Conservation (phyloP, 2,329 filamentous ascomycete genomes). For the Cercospora sp. region DNA sequence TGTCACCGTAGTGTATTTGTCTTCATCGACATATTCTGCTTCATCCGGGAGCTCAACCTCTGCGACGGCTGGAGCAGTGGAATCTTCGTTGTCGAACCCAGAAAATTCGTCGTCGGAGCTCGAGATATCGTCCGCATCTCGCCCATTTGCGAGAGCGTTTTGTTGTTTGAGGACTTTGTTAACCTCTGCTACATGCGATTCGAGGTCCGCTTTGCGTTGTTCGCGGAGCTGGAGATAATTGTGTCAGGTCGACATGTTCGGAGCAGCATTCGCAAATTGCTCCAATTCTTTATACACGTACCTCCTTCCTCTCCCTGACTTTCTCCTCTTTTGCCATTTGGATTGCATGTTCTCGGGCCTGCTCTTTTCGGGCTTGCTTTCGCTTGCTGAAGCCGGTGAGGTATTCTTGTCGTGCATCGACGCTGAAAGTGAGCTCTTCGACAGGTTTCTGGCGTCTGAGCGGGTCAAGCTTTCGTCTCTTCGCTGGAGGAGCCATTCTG, state of each 20-base stretch:
- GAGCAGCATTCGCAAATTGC: not conserved
- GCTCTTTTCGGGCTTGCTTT: slow-evolving; percentile 80
- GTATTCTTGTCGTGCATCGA: slow-evolving; percentile 76
- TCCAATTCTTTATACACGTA: slow-evolving; percentile 43
- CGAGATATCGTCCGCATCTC: slow-evolving; percentile 38
- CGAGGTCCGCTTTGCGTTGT: slow-evolving; percentile 76
- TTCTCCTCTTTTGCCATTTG: slow-evolving; percentile 77
- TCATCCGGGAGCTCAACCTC: slow-evolving; percentile 49
- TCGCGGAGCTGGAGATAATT: slow-evolving; percentile 69
- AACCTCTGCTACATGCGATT: slow-evolving; percentile 77
- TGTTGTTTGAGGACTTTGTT: slow-evolving; percentile 68
- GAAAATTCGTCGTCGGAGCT: slow-evolving; percentile 26
- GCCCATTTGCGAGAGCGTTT: slow-evolving; percentile 34
- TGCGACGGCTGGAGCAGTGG: not conserved
- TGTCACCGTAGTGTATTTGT: slow-evolving; percentile 91
- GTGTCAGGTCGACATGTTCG: not conserved
- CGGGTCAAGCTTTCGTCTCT: slow-evolving; percentile 16
- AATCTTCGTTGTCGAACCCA: slow-evolving; percentile 25
- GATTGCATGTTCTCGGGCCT: slow-evolving; percentile 77
- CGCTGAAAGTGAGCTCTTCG: slow-evolving; percentile 78
- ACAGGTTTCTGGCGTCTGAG: slow-evolving; percentile 12
- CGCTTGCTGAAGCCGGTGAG: slow-evolving; percentile 96
- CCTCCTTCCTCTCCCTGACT: slow-evolving; percentile 72
- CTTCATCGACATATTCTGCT: slow-evolving; percentile 94
- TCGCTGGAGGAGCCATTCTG: slow-evolving; percentile 13